These are phyloP conservation scores for Whalleya microplaca DNA, from an alignment of 2,329 filamentous ascomycete genomes.

Conservation along the genomic window DNA sequence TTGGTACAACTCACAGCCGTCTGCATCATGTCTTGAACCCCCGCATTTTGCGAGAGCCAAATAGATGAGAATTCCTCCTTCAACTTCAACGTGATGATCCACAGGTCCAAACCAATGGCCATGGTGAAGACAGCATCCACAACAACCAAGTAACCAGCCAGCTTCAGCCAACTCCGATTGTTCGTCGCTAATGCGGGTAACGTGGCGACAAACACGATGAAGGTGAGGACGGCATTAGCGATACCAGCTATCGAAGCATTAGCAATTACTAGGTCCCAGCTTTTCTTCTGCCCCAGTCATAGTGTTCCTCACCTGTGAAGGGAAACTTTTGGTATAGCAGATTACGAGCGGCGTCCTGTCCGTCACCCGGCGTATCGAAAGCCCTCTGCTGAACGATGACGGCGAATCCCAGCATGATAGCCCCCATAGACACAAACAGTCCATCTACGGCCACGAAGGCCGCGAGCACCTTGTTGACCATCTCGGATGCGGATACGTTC, in stretches of 20 bases:
- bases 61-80: constrained; percentile 63
- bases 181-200: constrained; percentile 73
- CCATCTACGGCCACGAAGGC: constrained; percentile 52
- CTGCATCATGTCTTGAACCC: constrained; percentile 71
- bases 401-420: constrained; percentile 59
- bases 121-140: constrained; percentile 66
- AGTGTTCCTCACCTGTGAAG: constrained; percentile 45
- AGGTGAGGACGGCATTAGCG: constrained; percentile 72
- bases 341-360: constrained; percentile 53
- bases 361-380: constrained; percentile 47
- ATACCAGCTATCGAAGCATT: constrained; percentile 60
- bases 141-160: constrained; percentile 68
- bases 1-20: constrained; percentile 57
- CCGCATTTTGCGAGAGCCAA: constrained; percentile 61
- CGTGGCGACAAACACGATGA: constrained; percentile 70
- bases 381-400: constrained; percentile 54
- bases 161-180: constrained; percentile 70
- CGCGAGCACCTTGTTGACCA: constrained; percentile 60
- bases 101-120: constrained; percentile 67
- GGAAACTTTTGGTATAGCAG: constrained; percentile 59
- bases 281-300: neutral
- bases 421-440: constrained; percentile 57
- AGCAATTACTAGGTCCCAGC: constrained; percentile 1
- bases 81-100: constrained; percentile 74
- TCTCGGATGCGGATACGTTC: constrained; percentile 34